Evolutionary conservation across 2,329 filamentous ascomycete species (phyloP).

Genomic region (Xylariaceae sp.): DNA sequence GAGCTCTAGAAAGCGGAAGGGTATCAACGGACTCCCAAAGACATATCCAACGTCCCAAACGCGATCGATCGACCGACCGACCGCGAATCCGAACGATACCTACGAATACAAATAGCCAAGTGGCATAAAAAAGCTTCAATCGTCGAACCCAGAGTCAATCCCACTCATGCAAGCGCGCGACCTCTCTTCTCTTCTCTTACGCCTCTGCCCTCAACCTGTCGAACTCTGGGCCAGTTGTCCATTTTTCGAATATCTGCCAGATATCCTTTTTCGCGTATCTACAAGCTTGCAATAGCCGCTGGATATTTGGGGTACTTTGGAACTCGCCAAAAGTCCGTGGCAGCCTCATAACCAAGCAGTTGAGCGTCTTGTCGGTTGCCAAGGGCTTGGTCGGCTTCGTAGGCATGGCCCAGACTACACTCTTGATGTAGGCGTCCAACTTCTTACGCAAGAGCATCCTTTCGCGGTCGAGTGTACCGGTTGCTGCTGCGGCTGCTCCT

Average conservation of each 20-base stretch:
- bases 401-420: conserved; percentile 9
- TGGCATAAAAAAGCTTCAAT: too few relatives aligned
- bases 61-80: too few relatives aligned
- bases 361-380: conserved; percentile 5
- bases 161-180: too few relatives aligned
- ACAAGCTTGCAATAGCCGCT: conserved; percentile 5
- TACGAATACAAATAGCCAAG: too few relatives aligned
- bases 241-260: conserved; percentile 12
- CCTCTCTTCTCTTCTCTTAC: too few relatives aligned
- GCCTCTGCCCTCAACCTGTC: neutral
- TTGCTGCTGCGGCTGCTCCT: neutral
- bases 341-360: conserved; percentile 4
- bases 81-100: too few relatives aligned
- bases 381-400: conserved; percentile 5
- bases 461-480: neutral
- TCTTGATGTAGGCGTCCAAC: conserved; percentile 13
- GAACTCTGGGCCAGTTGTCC: neutral
- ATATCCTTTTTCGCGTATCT: conserved; percentile 9
- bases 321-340: conserved; percentile 12
- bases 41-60: too few relatives aligned
- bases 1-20: too few relatives aligned
- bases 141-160: too few relatives aligned
- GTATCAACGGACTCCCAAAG: too few relatives aligned
- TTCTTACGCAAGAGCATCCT: conserved; percentile 9
- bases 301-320: conserved; percentile 2